Evolutionary conservation across 441 rosid species (phyloP).

Genomic region (Biscutella laevigata): DNA sequence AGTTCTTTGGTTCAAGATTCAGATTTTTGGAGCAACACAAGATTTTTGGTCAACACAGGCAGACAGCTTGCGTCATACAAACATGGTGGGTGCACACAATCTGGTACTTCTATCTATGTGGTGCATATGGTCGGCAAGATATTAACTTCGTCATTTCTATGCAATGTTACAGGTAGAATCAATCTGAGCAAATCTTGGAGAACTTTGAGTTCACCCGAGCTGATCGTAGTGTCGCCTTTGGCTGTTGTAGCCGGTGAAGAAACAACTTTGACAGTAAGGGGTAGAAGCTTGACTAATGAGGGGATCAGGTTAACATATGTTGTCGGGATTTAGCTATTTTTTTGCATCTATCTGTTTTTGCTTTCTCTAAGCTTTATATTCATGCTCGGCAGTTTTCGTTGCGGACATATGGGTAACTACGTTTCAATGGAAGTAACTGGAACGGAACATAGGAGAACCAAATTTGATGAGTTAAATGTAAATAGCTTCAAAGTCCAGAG

Average conservation of each 20-base stretch:
- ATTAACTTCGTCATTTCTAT: conserved; percentile 9
- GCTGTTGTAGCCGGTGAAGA: conserved; percentile 70
- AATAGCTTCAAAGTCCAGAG: conserved; percentile 36
- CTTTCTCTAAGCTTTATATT: conserved; percentile 1
- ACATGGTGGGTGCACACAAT: conserved; percentile 40
- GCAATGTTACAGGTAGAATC: conserved; percentile 44
- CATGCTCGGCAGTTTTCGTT: conserved; percentile 52
- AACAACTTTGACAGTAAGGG: conserved; percentile 50
- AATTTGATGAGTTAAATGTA: conserved; percentile 45
- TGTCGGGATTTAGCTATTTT: background rate
- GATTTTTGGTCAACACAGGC: conserved; percentile 60
- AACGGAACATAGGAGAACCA: conserved; percentile 17
- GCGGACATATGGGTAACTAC: conserved; percentile 54
- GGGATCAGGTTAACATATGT: conserved; percentile 45
- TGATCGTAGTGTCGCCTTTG: conserved; percentile 60
- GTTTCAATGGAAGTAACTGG: conserved; percentile 39
- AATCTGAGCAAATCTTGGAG: conserved; percentile 63
- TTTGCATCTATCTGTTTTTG: background rate
- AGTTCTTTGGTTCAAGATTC: conserved; percentile 44
- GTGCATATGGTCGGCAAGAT: background rate
- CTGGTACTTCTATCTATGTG: background rate
- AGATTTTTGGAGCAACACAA: conserved; percentile 63
- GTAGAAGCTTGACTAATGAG: conserved; percentile 54
- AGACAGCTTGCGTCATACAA: conserved; percentile 58
- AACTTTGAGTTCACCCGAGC: conserved; percentile 62